Base-by-base conservation (phyloP, 1,284 basidiomycete species). In the Somion occarium region DNA sequence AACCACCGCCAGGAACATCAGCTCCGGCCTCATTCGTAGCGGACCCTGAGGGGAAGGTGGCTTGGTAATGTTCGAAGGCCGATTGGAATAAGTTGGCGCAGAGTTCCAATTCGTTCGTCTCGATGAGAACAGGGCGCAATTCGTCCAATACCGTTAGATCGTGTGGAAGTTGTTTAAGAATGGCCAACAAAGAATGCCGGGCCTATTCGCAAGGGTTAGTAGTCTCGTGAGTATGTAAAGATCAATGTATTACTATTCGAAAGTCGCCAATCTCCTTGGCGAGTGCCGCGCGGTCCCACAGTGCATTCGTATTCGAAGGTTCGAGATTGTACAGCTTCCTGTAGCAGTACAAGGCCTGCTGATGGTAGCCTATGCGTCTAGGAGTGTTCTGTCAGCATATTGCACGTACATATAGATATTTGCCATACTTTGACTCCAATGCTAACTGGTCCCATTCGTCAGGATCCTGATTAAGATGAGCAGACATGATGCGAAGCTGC, bases 321-420 rank as follows among this genome's bases (percentile, higher is more conserved):
- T 95, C 88, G 23, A 90, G 73, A 55, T 79, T 85, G 62, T 88
- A 82, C 0, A 91, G 82, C 63, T 98, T 95, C 0, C 87, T 78
- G 61, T 91, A 90, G 64, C 96, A 98, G 65, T 98, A 98, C 24
- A 97, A 70, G 0, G 93, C 91, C 68, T 98, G 93, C 50, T 93
- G 85, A 42, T 81, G 77, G 53, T 84, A 82, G 2, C 85, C 89
- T 24, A 83, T 67, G 5, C 82, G 79, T 56, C 90, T 89, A 58
- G 22, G 38, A 45, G 46, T 41, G 23, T 19, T 23, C 27, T 43
- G 47, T 51, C 46, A 38, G 18, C 13, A 39, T 46, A 18, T 20
- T 38, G 7, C 19, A 15, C 11, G 30, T 12, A 15, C n/a, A 24
- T 30, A 42, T 34, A 25, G n/a, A 22, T 5, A 34, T 7, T 34